phyloP scores from a whole-genome alignment of 2,329 filamentous ascomycete species.

The Paecilomyces dactylethromorphus region DNA sequence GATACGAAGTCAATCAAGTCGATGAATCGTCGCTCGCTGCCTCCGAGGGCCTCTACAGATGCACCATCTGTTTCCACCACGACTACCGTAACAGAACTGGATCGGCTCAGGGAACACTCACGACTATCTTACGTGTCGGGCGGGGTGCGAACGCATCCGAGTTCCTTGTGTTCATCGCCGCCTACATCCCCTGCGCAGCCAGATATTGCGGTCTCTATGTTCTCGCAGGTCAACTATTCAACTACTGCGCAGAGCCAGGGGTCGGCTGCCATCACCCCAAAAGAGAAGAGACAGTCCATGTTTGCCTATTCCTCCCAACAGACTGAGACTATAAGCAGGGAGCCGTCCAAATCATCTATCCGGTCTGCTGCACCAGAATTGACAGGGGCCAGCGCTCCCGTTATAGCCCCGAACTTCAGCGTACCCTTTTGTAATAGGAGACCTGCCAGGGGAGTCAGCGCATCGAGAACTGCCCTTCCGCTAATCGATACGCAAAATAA shows the following conservation, averaged over 20 bases:
- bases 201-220: constrained; percentile 7
- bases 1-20: constrained; percentile 6
- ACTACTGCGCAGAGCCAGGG: constrained; percentile 11
- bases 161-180: constrained; percentile 3
- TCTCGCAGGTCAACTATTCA: constrained; percentile 7
- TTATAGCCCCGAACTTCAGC: constrained; percentile 35
- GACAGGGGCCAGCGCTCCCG: constrained; percentile 22
- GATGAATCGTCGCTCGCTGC: constrained; percentile 12
- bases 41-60: constrained; percentile 11
- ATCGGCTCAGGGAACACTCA: constrained; percentile 12
- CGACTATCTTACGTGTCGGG: constrained; percentile 16
- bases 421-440: constrained; percentile 35
- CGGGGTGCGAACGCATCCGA: constrained; percentile 15
- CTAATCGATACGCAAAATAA: not conserved
- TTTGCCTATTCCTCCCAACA: constrained; percentile 9
- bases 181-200: constrained; percentile 7
- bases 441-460: constrained; percentile 11
- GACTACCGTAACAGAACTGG: constrained; percentile 12
- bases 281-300: constrained; percentile 21
- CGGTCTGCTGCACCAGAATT: constrained; percentile 19
- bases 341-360: constrained; percentile 13
- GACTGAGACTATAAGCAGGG: constrained; percentile 7
- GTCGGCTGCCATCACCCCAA: constrained; percentile 5
- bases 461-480: not conserved
- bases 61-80: constrained; percentile 13